Conservation (phyloP, 2,329 filamentous ascomycete species). For the Fusarium sp. region DNA sequence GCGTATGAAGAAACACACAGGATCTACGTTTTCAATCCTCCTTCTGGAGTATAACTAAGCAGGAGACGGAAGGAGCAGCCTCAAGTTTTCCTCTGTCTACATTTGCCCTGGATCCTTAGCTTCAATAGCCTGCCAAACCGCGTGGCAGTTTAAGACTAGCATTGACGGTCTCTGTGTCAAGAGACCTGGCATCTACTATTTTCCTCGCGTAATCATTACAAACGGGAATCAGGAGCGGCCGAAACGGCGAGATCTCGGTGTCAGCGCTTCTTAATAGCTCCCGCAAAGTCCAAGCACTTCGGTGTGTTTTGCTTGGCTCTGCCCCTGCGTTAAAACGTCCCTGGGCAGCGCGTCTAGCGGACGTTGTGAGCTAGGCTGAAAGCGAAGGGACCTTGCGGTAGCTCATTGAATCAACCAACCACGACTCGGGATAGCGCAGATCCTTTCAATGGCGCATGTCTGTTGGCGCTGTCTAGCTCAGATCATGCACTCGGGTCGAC, state of each 20-base stretch:
- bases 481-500: background rate
- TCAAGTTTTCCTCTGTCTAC: background rate
- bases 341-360: background rate
- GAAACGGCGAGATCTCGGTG: background rate
- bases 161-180: background rate
- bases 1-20: background rate
- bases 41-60: background rate
- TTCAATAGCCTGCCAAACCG: background rate
- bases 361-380: background rate
- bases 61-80: background rate
- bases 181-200: background rate
- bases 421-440: background rate
- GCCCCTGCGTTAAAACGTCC: background rate
- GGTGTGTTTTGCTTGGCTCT: background rate
- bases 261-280: background rate
- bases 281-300: background rate
- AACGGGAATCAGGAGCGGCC: background rate
- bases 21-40: background rate
- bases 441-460: background rate
- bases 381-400: background rate
- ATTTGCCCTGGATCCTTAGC: background rate
- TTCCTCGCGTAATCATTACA: background rate
- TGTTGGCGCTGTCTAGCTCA: background rate
- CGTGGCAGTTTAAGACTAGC: background rate
- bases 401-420: background rate